A percentile compares a stretch with the other conserved stretches of the same genome.
Evolutionary conservation across 352 stramenopile species (phyloP).

Genomic region (Phytophthora pini): DNA sequence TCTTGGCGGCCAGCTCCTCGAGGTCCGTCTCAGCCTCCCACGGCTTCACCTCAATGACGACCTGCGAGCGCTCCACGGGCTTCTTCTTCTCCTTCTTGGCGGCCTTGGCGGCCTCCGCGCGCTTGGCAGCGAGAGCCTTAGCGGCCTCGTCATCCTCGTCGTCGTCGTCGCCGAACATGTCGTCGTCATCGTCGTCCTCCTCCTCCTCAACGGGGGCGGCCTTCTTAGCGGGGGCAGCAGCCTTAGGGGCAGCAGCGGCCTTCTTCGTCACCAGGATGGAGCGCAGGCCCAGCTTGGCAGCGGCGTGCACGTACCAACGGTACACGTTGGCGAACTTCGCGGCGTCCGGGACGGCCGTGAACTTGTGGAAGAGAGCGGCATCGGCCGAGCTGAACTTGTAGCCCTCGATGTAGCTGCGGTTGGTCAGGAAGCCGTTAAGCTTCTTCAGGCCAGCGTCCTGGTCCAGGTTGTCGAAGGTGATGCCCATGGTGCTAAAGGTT

Average conservation of each 20-base stretch:
- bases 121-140: conserved; percentile 58
- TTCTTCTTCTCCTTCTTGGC: conserved; percentile 78
- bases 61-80: conserved; percentile 62
- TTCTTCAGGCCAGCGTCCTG: conserved; percentile 73
- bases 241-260: conserved; percentile 31
- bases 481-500: conserved; percentile 41
- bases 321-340: conserved; percentile 71
- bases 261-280: conserved; percentile 43
- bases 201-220: conserved; percentile 31
- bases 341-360: conserved; percentile 49
- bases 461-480: conserved; percentile 72
- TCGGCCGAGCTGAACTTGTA: conserved; percentile 77
- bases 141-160: conserved; percentile 63
- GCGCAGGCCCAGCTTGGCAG: conserved; percentile 60
- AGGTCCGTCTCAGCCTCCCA: conserved; percentile 85
- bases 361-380: conserved; percentile 60
- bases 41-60: conserved; percentile 73
- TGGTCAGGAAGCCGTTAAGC: conserved; percentile 83
- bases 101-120: conserved; percentile 56
- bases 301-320: conserved; percentile 75
- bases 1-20: conserved; percentile 73
- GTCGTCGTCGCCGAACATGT: conserved; percentile 68
- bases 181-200: conserved; percentile 69
- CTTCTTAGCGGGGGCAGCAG: conserved; percentile 33
- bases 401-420: conserved; percentile 82